Evolutionary conservation across 208 protist genomes (phyloP), one percentile per base, ranked within the genome.

Genomic region (Trypanosoma cruzi): DNA sequence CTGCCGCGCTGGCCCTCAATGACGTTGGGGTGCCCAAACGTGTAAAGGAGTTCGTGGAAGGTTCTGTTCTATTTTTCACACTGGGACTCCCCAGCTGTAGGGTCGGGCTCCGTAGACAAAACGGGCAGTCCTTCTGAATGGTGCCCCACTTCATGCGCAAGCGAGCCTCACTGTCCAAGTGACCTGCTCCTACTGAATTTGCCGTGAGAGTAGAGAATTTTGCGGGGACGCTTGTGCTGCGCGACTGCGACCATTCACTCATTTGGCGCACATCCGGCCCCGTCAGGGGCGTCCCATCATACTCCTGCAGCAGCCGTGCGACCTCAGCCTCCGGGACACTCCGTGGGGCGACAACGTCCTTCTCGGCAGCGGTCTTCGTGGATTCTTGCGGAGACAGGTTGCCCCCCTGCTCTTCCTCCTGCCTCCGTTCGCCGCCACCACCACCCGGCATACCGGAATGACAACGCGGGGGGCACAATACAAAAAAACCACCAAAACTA

Each of bases 1-100:
- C 34, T 26, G 64, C 64, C 64, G 48, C 34, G 28, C 54, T 54
- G 10, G n/a, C 40, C 53, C 64, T 29, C 42, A 53, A 7, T 20
- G 36, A 10, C n/a, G 18, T 26, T 8, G 36, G 22, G 26, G 32
- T 44, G 48, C 48, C n/a, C 4, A 26, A n/a, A 6, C 24, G 48
- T 18, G 48, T n/a, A 4, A 52, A 52, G n/a, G 48, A 26, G 48
- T 18, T 10, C 18, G 24, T 26, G 16, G 22, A 18, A 2, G 20
- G n/a, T n/a, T 50, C 57, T 7, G 4, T 18, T 28, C 11, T 36
- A 24, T 26, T 18, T 8, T 7, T n/a, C n/a, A 4, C 4, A 22
- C n/a, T 18, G 8, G 14, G 4, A 13, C 32, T 60, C 32, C 16
- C 37, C 55, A 26, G 7, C 1, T 2, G 14, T 20, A 31, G 7